Conservation (phyloP, 495 filamentous ascomycete species). For the Neurospora sp. region DNA sequence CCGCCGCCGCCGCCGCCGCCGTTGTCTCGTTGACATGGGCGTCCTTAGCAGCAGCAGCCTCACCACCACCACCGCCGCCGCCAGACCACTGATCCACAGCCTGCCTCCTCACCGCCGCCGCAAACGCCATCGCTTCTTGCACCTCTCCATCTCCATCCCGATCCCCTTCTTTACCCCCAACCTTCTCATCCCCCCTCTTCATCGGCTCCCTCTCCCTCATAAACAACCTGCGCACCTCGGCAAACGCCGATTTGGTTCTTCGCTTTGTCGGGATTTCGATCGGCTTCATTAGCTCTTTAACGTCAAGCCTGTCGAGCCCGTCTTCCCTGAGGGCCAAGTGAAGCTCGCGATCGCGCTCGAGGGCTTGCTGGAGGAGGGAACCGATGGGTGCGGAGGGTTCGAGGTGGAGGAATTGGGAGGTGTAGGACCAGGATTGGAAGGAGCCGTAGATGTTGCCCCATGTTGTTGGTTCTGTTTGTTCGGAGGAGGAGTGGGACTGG, state of each 20-base stretch:
- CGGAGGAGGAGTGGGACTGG: background rate
- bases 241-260: background rate
- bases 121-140: background rate
- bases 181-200: background rate
- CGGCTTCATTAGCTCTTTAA: background rate
- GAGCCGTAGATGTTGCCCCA: background rate
- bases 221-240: background rate
- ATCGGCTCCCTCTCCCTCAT: background rate
- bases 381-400: background rate
- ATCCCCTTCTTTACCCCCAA: background rate
- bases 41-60: background rate
- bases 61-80: background rate
- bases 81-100: background rate
- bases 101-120: background rate
- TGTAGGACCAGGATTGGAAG: background rate
- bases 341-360: conserved; percentile 3
- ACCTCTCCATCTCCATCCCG: background rate
- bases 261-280: background rate
- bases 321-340: background rate
- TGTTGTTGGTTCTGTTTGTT: background rate
- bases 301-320: background rate
- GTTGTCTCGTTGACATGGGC: background rate
- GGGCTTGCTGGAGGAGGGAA: background rate
- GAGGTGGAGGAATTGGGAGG: background rate
- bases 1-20: background rate